Conservation (phyloP, 1,284 basidiomycete genomes). For the Ceratobasidium sp. region DNA sequence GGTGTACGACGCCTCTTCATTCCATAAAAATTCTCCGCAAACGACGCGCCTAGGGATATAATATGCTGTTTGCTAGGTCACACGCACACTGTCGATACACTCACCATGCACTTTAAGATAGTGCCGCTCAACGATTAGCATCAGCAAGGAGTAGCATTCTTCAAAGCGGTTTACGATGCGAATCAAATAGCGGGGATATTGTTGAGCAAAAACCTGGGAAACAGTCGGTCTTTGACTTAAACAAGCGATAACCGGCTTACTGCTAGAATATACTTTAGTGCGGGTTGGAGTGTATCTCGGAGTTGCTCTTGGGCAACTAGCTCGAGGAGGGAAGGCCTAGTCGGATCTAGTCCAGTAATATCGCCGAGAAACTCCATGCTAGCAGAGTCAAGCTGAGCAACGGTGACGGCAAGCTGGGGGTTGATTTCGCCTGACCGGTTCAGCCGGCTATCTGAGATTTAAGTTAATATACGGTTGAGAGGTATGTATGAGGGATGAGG, state of each 20-base stretch:
- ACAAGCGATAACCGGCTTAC: constrained; percentile 62
- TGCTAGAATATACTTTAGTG: constrained; percentile 93
- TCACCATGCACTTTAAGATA: constrained; percentile 87
- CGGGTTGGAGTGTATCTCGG: constrained; percentile 91
- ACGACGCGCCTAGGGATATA: constrained; percentile 77
- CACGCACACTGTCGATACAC: constrained; percentile 51
- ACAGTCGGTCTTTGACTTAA: constrained; percentile 15
- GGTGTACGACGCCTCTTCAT: constrained; percentile 82
- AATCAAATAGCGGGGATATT: constrained; percentile 93
- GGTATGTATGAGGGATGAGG: no score
- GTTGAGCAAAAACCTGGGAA: constrained; percentile 90
- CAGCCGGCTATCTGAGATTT: background rate
- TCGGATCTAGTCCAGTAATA: constrained; percentile 71
- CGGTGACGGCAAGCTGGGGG: background rate
- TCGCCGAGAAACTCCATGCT: constrained; percentile 86
- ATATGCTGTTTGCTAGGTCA: background rate
- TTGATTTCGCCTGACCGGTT: constrained; percentile 10
- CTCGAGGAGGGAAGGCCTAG: constrained; percentile 94
- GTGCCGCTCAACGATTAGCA: constrained; percentile 91
- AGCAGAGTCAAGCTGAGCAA: background rate
- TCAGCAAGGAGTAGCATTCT: constrained; percentile 91
- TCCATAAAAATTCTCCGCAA: constrained; percentile 94
- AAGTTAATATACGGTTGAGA: background rate
- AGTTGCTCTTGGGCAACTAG: constrained; percentile 96
- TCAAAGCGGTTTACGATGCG: constrained; percentile 95